These are phyloP conservation scores for Skeletonema menzelii DNA, from an alignment of 108 stramenopile species.

Conservation along the genomic window DNA sequence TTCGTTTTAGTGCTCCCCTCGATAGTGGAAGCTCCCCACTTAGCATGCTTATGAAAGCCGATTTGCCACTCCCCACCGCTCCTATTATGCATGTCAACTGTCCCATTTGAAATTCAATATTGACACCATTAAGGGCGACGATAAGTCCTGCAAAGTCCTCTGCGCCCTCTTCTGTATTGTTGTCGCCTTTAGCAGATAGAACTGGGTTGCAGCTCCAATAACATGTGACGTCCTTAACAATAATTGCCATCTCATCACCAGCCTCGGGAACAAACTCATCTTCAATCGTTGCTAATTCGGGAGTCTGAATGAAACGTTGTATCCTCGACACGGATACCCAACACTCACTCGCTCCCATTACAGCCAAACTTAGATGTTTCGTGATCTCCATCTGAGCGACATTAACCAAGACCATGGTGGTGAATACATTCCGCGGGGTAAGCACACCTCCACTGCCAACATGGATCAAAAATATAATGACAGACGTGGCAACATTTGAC, in stretches of 20 bases:
- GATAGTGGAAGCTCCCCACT: constrained; percentile 64
- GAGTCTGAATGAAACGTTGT: constrained; percentile 69
- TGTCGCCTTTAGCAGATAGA: background rate
- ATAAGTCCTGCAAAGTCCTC: constrained; percentile 10
- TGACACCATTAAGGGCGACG: constrained; percentile 37
- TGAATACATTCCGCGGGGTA: constrained; percentile 69
- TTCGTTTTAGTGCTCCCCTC: constrained; percentile 44
- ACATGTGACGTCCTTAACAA: constrained; percentile 37
- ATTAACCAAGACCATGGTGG: constrained; percentile 75
- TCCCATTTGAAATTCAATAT: constrained; percentile 47
- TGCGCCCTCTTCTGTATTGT: constrained; percentile 8
- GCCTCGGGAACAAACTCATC: background rate
- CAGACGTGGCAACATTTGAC: constrained; percentile 57
- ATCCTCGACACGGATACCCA: constrained; percentile 68
- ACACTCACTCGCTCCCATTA: constrained; percentile 78
- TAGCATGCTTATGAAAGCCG: constrained; percentile 65
- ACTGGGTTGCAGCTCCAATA: constrained; percentile 36
- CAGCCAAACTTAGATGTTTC: constrained; percentile 82
- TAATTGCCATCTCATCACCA: constrained; percentile 10
- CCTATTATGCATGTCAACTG: constrained; percentile 67
- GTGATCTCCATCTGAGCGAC: constrained; percentile 86
- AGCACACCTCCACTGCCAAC: constrained; percentile 53
- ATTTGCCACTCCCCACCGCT: constrained; percentile 67
- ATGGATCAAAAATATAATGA: constrained; percentile 68
- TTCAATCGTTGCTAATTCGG: constrained; percentile 47